Conservation (phyloP, 306 rosid species). For the Acmispon strigosus region DNA sequence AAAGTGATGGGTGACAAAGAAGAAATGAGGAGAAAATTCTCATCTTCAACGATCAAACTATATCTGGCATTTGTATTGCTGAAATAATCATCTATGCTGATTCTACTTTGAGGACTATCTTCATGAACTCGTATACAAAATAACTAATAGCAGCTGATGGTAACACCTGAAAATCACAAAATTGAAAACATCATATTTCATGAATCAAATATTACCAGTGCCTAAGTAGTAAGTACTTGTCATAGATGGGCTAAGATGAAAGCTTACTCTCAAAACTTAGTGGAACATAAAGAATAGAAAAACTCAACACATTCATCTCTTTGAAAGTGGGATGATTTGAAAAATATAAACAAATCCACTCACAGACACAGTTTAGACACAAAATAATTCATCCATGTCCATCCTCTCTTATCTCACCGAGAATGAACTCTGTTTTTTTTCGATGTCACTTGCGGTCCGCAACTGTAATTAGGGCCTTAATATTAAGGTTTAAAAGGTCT, state of each 20-base stretch:
- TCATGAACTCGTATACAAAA: conserved; percentile 90
- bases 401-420: background rate
- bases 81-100: conserved; percentile 28
- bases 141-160: conserved; percentile 95
- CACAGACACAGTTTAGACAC: background rate
- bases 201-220: background rate
- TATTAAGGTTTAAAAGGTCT: too few relatives aligned
- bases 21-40: background rate
- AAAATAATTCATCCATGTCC: background rate
- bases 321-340: conserved; percentile 1
- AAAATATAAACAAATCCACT: background rate
- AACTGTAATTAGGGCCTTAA: too few relatives aligned
- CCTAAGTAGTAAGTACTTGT: background rate
- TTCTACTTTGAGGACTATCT: conserved; percentile 86
- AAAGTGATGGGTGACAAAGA: background rate
- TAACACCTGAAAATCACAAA: conserved; percentile 61
- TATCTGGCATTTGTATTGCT: conserved; percentile 13
- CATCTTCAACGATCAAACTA: background rate
- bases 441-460: background rate
- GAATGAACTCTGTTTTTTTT: background rate
- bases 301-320: background rate
- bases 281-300: background rate
- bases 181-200: conserved; percentile 11
- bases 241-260: conserved; percentile 9
- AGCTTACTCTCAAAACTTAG: background rate